Conservation (phyloP, 768 basidiomycete genomes). For the Pulveroboletus sp. region DNA sequence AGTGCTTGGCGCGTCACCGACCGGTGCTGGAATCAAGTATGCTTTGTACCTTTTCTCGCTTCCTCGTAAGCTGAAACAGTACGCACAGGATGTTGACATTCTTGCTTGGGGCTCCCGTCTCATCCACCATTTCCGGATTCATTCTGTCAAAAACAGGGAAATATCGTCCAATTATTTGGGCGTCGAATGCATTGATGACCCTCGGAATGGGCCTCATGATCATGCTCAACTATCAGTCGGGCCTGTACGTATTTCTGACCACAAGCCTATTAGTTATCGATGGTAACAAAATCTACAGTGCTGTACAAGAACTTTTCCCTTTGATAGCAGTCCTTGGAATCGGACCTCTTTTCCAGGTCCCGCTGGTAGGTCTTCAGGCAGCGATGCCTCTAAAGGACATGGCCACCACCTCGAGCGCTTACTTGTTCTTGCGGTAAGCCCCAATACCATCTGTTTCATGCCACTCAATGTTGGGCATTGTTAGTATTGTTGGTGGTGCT, state of each 20-base stretch:
- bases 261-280: too few species aligned
- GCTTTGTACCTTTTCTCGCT: too few species aligned
- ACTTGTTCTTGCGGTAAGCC: constrained; percentile 63
- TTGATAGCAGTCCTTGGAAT: constrained; percentile 60
- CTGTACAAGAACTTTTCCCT: constrained; percentile 58
- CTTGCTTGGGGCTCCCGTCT: constrained; percentile 54
- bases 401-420: constrained; percentile 73
- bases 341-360: constrained; percentile 62
- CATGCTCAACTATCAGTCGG: constrained; percentile 54
- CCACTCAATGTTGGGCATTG: not conserved
- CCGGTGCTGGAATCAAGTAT: too few species aligned
- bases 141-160: constrained; percentile 52
- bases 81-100: constrained; percentile 66
- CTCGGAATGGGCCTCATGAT: constrained; percentile 72
- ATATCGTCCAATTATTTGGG: constrained; percentile 62
- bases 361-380: constrained; percentile 73
- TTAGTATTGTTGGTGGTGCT: constrained; percentile 50
- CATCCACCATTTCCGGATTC: constrained; percentile 57
- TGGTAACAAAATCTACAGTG: constrained; percentile 33
- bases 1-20: too few species aligned
- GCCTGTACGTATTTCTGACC: constrained; percentile 31
- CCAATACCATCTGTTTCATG: not conserved
- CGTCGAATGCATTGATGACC: constrained; percentile 52
- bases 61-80: too few species aligned
- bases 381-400: constrained; percentile 84